Base-by-base conservation (phyloP, 306 rosid genomes). In the Malus domestica region DNA sequence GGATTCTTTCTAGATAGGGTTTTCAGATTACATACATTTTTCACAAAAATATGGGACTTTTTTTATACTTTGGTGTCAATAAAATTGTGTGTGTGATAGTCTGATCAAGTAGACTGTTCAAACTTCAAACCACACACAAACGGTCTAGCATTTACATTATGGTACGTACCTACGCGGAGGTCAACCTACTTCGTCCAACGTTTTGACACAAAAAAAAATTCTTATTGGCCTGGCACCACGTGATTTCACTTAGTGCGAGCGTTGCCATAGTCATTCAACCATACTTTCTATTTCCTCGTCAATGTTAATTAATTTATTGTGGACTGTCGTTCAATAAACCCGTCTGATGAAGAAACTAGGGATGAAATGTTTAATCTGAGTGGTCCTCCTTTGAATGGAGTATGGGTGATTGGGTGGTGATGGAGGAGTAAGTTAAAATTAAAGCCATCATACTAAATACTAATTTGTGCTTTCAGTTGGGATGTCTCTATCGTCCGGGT, bases 161-260 rank as follows among this genome's bases (percentile, higher is more conserved):
- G 54, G 6, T 49, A 46, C 4, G 52, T 14, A 14, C 19, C 54
- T 15, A 15, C 19, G 0, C 5, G 3, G 7, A 14, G 54, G 0
- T 49, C 16, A 49, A 49, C 1, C 54, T 4, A 49, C 54, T 14
- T 14, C 16, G 54, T 49, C 16, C 1, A 6, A 49, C 54, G 0
- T 16, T 4, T 49, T 4, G 54, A 1, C 7, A 14, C 8, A 49
- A 33, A 6, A 46, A 33, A 6, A 46, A 46, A 12, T 4, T 14
- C 2, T 46, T 14, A 1, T 14, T 2, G 18, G 1, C 7, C 7
- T 1, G 16, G 19, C 2, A 1, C 0, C 6, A 49, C 2, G 8
- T 15, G 1, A 1, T 49, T 49, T 49, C 8, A 49, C 0, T 0
- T 0, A 1, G 1, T 1, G 19, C 16, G 20, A 49, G 7, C 4